A percentile compares a stretch with the other conserved stretches of the same genome.
phyloP scores from a whole-genome alignment of 1,284 basidiomycete genomes.

The Heterobasidion parviporum region DNA sequence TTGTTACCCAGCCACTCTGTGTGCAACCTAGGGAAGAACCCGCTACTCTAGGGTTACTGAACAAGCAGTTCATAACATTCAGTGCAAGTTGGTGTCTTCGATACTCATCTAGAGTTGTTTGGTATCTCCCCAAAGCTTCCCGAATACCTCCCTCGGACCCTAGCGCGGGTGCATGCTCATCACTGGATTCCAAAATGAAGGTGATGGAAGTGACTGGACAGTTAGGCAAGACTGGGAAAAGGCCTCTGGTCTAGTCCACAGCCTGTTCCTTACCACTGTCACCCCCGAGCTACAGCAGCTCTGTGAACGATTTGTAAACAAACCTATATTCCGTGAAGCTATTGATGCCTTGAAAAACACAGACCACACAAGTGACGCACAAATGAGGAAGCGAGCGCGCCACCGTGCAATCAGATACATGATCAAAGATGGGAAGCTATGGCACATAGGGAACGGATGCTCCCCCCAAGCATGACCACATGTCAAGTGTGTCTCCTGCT shows the following conservation, averaged over 20 bases:
- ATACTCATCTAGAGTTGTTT: too few species aligned
- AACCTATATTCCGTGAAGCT: constrained; percentile 8
- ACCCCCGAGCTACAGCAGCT: constrained; percentile 6
- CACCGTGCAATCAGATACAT: constrained; percentile 21
- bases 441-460: constrained; percentile 16
- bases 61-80: too few species aligned
- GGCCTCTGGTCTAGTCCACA: constrained; percentile 18
- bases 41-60: too few species aligned
- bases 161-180: too few species aligned
- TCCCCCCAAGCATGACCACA: background rate
- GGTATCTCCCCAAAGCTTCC: too few species aligned
- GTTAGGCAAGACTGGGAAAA: constrained; percentile 23
- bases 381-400: constrained; percentile 14
- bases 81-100: too few species aligned
- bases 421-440: constrained; percentile 23
- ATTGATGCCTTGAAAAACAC: constrained; percentile 14
- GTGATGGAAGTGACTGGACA: constrained; percentile 24
- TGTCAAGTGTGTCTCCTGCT: constrained; percentile 15
- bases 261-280: constrained; percentile 16
- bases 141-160: too few species aligned
- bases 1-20: too few species aligned
- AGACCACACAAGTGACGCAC: constrained; percentile 4
- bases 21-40: too few species aligned
- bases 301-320: constrained; percentile 14
- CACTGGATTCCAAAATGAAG: constrained; percentile 2